Evolutionary conservation across 2,329 filamentous ascomycete genomes (phyloP).

Genomic region (Dryadomyces sulphureus): DNA sequence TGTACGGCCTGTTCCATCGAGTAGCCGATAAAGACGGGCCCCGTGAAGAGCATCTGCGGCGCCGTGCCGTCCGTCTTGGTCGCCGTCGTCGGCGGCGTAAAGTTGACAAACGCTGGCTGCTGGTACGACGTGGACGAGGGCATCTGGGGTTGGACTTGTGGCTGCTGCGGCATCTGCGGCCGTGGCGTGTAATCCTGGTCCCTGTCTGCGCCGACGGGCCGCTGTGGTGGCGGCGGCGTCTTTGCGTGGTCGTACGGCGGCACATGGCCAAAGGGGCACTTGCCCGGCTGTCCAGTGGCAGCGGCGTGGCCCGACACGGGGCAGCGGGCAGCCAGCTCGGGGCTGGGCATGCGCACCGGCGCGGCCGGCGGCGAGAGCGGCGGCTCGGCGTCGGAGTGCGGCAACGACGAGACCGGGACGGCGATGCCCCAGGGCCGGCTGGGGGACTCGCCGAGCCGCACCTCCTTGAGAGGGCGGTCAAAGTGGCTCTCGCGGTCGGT

Average conservation of each 20-base stretch:
- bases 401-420: conserved; percentile 41
- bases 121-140: conserved; percentile 1
- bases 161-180: conserved; percentile 10
- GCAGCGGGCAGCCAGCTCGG: conserved; percentile 6
- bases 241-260: background rate
- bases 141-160: conserved; percentile 3
- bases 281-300: conserved; percentile 15
- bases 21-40: conserved; percentile 89
- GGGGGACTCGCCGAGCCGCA: conserved; percentile 86
- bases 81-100: conserved; percentile 2
- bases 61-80: background rate
- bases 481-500: conserved; percentile 52
- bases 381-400: conserved; percentile 20
- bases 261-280: conserved; percentile 37
- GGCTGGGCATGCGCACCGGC: conserved; percentile 34
- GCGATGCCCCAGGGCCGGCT: conserved; percentile 87
- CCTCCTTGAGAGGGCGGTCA: conserved; percentile 71
- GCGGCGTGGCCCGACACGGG: background rate
- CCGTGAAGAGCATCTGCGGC: conserved; percentile 73
- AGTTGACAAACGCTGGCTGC: conserved; percentile 36
- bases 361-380: conserved; percentile 43
- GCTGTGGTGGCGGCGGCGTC: background rate
- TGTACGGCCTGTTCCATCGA: conserved; percentile 67
- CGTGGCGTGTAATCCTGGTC: background rate
- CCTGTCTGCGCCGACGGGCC: background rate